Evolutionary conservation across 495 filamentous ascomycete species (phyloP).

Genomic region (Aspergillus homomorphus): DNA sequence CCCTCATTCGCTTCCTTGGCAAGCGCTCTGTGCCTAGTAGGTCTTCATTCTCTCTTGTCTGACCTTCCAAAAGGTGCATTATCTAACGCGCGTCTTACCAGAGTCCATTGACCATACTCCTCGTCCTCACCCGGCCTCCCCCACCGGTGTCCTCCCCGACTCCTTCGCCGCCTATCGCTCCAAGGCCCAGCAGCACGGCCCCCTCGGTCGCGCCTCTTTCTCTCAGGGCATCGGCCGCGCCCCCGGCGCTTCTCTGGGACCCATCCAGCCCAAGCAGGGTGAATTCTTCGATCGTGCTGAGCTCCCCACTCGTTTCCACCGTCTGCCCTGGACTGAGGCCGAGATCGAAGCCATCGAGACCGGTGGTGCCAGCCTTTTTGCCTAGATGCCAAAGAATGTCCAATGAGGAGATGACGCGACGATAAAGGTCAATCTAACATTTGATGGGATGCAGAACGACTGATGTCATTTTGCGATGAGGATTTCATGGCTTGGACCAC

Average conservation of each 20-base stretch:
- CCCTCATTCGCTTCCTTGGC: constrained; percentile 89
- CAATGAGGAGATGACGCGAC: constrained; percentile 18
- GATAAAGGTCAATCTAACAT: constrained; percentile 14
- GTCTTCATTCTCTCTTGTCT: constrained; percentile 29
- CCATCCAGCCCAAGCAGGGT: constrained; percentile 66
- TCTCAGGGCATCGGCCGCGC: constrained; percentile 57
- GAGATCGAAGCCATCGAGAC: constrained; percentile 97
- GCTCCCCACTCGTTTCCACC: constrained; percentile 77
- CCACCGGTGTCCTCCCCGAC: constrained; percentile 56
- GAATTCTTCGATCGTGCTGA: constrained; percentile 86
- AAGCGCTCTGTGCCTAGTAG: constrained; percentile 79
- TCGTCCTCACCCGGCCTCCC: constrained; percentile 62
- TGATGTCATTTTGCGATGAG: constrained; percentile 9
- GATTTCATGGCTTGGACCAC: background rate
- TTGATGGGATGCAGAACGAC: constrained; percentile 14
- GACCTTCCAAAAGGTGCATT: background rate
- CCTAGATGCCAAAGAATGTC: constrained; percentile 29
- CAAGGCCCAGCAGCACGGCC: constrained; percentile 92
- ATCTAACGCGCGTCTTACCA: constrained; percentile 30
- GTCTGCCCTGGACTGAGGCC: constrained; percentile 63
- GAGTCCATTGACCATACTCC: constrained; percentile 69
- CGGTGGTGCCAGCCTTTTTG: constrained; percentile 73
- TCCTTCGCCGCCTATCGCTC: constrained; percentile 89
- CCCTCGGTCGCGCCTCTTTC: constrained; percentile 54
- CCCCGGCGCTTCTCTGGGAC: constrained; percentile 65